Base-by-base conservation (phyloP, 306 rosid species). In the Begonia fuchsioides region DNA sequence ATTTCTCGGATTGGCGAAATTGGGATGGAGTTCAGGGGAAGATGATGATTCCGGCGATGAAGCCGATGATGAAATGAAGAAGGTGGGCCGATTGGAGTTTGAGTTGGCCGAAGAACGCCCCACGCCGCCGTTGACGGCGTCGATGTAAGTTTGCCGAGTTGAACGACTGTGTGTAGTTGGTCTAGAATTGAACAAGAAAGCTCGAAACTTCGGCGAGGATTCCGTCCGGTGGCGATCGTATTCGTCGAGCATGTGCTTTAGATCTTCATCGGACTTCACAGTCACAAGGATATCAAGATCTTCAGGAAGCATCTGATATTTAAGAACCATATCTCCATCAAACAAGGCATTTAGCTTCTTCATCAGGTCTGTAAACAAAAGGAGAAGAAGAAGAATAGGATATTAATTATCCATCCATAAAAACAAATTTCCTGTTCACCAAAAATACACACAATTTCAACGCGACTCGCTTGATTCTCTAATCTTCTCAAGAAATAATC, bases 181-280 rank as follows among this genome's bases (percentile, higher is more conserved):
- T 61, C 70, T 74, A 0, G 76, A 47, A 1, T 83, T 68, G 51
- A 78, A 81, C 35, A 84, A 49, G 71, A 84, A 88, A 1, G 87
- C 57, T 1, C 97, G 70, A 9, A 84, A 82, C 68, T 71, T 57
- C 0, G 81, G 56, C 17, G 58, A 39, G 44, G 77, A 83, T 46
- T 65, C 62, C 6, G 44, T 64, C 17, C 57, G 71, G 3, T 54
- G 75, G 0, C 86, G 82, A 38, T 81, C 78, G 8, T 72, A 66
- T 55, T 90, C 97, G 7, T 76, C 69, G 3, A 84, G 53, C 97
- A 90, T 84, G 57, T 79, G 80, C 72, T 75, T 79, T 2, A 90
- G 45, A 53, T 90, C 97, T 26, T 79, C 94, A 9, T 90, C 67
- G 15, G 68, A 59, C 52, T 64, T 65, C 0, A 84, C 87, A 0